Conservation (phyloP, 2,329 filamentous ascomycete genomes). For the Elsinoe arachidis region DNA sequence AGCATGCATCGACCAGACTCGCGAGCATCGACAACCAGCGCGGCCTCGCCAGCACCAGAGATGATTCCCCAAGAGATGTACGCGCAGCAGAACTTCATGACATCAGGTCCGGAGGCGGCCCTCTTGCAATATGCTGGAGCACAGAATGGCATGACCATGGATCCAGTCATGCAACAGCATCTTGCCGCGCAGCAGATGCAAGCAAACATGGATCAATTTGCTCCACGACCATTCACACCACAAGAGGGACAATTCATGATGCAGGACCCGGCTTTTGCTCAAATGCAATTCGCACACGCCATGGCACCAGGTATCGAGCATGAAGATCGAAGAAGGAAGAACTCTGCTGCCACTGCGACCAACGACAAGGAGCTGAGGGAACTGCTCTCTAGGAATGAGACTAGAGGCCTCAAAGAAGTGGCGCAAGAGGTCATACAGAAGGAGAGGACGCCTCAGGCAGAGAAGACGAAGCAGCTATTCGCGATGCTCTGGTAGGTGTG, state of each 20-base stretch:
- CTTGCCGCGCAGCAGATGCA: slow-evolving; percentile 13
- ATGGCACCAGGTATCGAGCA: slow-evolving; percentile 22
- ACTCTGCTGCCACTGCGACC: slow-evolving; percentile 62
- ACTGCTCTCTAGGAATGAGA: slow-evolving; percentile 60
- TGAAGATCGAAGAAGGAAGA: slow-evolving; percentile 43
- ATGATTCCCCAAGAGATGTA: slow-evolving; percentile 16
- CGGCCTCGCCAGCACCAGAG: slow-evolving; percentile 18
- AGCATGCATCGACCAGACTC: slow-evolving; percentile 17
- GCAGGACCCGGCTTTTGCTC: slow-evolving; percentile 10
- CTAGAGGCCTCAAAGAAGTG: slow-evolving; percentile 60
- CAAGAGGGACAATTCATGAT: slow-evolving; percentile 12
- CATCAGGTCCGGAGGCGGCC: slow-evolving; percentile 14
- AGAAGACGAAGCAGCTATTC: slow-evolving; percentile 76
- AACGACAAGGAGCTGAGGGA: slow-evolving; percentile 75
- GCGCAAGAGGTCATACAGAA: slow-evolving; percentile 69
- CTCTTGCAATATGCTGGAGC: slow-evolving; percentile 16
- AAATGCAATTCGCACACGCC: slow-evolving; percentile 13
- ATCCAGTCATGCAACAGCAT: slow-evolving; percentile 17
- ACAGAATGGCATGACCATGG: slow-evolving; percentile 16
- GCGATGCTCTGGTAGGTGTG: slow-evolving; percentile 74
- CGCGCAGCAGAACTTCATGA: slow-evolving; percentile 15
- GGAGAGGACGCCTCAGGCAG: slow-evolving; percentile 70
- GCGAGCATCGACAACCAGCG: slow-evolving; percentile 17
- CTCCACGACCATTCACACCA: slow-evolving; percentile 8
- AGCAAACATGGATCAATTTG: slow-evolving; percentile 12